Evolutionary conservation across 768 basidiomycete species (phyloP).

Genomic region (Kondoa subrosea): DNA sequence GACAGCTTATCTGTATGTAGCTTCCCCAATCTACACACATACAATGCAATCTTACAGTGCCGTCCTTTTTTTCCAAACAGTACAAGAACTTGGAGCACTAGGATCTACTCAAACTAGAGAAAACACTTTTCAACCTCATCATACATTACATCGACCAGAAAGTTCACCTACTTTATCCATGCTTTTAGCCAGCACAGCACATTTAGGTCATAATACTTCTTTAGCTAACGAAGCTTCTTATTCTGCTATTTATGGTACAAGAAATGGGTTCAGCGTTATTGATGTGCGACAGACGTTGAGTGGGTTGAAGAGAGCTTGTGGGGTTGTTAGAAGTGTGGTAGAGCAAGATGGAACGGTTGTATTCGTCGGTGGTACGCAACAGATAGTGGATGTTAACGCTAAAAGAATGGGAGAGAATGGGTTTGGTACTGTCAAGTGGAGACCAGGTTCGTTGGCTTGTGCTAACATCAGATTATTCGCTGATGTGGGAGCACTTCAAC

Average conservation of each 20-base stretch:
- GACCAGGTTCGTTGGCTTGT: slow-evolving; percentile 90
- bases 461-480: too few relatives aligned
- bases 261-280: slow-evolving; percentile 67
- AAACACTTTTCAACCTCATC: slow-evolving; percentile 56
- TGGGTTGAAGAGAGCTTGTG: slow-evolving; percentile 73
- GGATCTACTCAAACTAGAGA: slow-evolving; percentile 60
- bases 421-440: slow-evolving; percentile 71
- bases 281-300: slow-evolving; percentile 88
- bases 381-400: slow-evolving; percentile 41
- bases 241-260: slow-evolving; percentile 81
- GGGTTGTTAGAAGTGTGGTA: slow-evolving; percentile 65
- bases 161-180: slow-evolving; percentile 53
- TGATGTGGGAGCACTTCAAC: too few relatives aligned
- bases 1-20: background rate
- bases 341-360: slow-evolving; percentile 65
- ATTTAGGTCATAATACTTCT: slow-evolving; percentile 66
- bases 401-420: slow-evolving; percentile 61
- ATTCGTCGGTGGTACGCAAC: slow-evolving; percentile 57
- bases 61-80: slow-evolving; percentile 10
- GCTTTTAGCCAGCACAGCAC: slow-evolving; percentile 79
- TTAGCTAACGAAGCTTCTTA: slow-evolving; percentile 78
- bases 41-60: background rate
- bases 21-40: background rate
- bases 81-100: slow-evolving; percentile 28
- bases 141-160: slow-evolving; percentile 48